Evolutionary conservation across 2,329 filamentous ascomycete genomes (phyloP).

Genomic region (Lizonia empirigonia): DNA sequence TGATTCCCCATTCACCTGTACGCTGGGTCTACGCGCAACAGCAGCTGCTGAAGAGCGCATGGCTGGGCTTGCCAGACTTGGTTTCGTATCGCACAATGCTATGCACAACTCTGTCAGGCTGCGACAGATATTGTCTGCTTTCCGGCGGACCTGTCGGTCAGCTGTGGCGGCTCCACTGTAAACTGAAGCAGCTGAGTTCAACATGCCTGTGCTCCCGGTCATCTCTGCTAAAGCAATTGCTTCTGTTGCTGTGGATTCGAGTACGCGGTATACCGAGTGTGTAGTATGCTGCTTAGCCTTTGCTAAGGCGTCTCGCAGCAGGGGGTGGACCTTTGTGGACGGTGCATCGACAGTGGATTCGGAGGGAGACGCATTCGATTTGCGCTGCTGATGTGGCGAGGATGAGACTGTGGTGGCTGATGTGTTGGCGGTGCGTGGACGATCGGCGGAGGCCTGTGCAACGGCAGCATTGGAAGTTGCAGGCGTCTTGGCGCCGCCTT

Average conservation of each 20-base stretch:
- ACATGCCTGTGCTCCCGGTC: constrained; percentile 70
- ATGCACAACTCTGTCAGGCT: constrained; percentile 92
- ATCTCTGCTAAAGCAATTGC: constrained; percentile 78
- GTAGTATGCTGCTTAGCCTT: constrained; percentile 76
- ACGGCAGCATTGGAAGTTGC: constrained; percentile 76
- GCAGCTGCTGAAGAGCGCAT: constrained; percentile 31
- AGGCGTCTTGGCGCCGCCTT: constrained; percentile 81
- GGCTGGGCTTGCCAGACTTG: constrained; percentile 38
- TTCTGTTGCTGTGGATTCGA: constrained; percentile 82
- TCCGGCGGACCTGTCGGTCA: constrained; percentile 85
- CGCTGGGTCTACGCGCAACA: constrained; percentile 41
- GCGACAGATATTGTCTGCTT: constrained; percentile 90
- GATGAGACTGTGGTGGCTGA: constrained; percentile 88
- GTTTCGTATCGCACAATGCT: constrained; percentile 62
- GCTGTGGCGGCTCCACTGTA: constrained; percentile 64
- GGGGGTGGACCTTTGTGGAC: constrained; percentile 69
- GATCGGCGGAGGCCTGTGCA: constrained; percentile 71
- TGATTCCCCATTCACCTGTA: constrained; percentile 46
- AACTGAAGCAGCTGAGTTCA: constrained; percentile 70
- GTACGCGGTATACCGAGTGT: constrained; percentile 73
- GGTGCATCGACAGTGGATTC: constrained; percentile 52
- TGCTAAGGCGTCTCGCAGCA: constrained; percentile 78
- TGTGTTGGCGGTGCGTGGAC: constrained; percentile 88
- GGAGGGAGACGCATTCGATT: constrained; percentile 53
- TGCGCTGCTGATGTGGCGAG: constrained; percentile 76